Evolutionary conservation across 1,139 yeast genomes (phyloP).

Genomic region (Kodamaea ohmeri): DNA sequence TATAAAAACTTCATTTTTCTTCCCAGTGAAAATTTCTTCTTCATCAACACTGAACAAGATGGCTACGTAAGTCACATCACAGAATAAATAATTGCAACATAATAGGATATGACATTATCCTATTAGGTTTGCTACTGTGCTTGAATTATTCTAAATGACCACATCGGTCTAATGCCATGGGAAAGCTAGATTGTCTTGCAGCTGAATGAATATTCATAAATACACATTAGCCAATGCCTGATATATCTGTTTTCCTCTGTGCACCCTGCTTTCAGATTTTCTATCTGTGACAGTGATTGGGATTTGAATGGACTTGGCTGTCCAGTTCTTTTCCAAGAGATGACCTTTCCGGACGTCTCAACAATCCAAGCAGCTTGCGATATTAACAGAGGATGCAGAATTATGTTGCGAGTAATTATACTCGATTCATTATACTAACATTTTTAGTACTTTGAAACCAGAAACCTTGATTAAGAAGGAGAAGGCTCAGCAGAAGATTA

Average conservation of each 20-base stretch:
- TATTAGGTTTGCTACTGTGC: constrained; percentile 3
- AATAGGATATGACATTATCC: neutral
- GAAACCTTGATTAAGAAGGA: constrained; percentile 96
- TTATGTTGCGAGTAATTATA: constrained; percentile 1
- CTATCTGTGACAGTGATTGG: constrained; percentile 22
- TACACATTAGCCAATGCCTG: constrained; percentile 45
- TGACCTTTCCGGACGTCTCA: constrained; percentile 24
- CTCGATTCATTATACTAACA: constrained; percentile 32
- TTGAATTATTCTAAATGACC: constrained; percentile 4
- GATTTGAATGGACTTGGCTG: constrained; percentile 45
- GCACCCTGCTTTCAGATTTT: constrained; percentile 16
- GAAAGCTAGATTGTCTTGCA: constrained; percentile 49
- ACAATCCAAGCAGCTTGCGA: constrained; percentile 9
- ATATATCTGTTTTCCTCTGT: constrained; percentile 51
- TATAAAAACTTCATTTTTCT: constrained; percentile 7
- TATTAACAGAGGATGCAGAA: constrained; percentile 8
- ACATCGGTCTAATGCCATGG: constrained; percentile 27
- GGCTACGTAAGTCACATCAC: constrained; percentile 19
- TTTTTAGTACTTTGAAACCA: constrained; percentile 58
- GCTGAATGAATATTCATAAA: constrained; percentile 26
- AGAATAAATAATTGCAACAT: neutral
- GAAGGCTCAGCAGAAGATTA: constrained; percentile 84
- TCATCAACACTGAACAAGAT: constrained; percentile 15
- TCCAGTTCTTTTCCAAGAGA: constrained; percentile 40
- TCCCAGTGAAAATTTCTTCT: constrained; percentile 2